A percentile compares a stretch with the other conserved stretches of the same genome.
These are phyloP conservation scores for Saturnispora besseyi DNA, from an alignment of 805 yeast species.

Conservation along the genomic window DNA sequence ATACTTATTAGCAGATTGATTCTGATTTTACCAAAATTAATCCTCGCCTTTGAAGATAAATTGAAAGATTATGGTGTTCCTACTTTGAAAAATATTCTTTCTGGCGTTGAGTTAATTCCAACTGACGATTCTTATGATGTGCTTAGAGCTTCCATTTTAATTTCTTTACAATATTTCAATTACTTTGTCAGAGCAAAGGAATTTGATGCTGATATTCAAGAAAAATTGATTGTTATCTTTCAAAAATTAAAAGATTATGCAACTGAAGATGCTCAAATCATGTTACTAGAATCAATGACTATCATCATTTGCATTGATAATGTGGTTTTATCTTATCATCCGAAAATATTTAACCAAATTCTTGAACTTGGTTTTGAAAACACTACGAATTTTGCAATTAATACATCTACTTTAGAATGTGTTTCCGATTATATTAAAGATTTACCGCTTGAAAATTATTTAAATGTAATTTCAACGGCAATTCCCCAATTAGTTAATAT, in stretches of 20 bases:
- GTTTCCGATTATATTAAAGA: conserved; percentile 48
- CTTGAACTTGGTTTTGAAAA: conserved; percentile 62
- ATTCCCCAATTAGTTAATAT: conserved; percentile 42
- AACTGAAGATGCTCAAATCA: conserved; percentile 72
- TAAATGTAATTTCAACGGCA: conserved; percentile 39
- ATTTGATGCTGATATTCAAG: conserved; percentile 22
- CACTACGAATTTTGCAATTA: conserved; percentile 63
- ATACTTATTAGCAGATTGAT: conserved; percentile 42
- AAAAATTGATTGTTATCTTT: conserved; percentile 29
- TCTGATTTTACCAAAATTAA: conserved; percentile 45
- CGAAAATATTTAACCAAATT: conserved; percentile 42
- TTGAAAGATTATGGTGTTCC: conserved; percentile 19
- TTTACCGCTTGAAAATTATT: conserved; percentile 37
- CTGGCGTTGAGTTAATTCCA: conserved; percentile 18
- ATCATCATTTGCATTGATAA: conserved; percentile 44
- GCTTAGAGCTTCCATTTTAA: conserved; percentile 30
- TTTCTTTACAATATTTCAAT: conserved; percentile 43
- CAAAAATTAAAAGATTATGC: conserved; percentile 46
- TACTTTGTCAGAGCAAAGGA: conserved; percentile 25
- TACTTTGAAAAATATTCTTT: conserved; percentile 15
- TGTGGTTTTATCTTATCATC: conserved; percentile 24
- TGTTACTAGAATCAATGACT: conserved; percentile 62
- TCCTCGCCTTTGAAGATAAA: conserved; percentile 40
- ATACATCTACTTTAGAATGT: conserved; percentile 60
- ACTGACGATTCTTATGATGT: conserved; percentile 21